Conservation (phyloP, 805 yeast species). For the Brettanomyces anomalus region DNA sequence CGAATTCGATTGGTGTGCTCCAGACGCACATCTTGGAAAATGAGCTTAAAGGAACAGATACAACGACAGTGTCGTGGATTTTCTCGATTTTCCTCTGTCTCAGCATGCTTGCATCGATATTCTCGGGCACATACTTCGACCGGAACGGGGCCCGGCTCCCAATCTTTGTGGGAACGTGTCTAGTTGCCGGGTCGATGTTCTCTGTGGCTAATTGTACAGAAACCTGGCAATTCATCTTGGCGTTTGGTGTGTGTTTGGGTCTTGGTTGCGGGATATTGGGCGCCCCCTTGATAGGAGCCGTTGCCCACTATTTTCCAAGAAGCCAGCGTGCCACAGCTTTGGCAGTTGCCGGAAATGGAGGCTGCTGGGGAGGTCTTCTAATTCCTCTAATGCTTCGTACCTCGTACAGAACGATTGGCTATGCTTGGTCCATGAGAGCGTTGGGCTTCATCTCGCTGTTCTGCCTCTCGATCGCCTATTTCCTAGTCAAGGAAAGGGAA, state of each 20-base stretch:
- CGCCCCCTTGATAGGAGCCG: slow-evolving; percentile 51
- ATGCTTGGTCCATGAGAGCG: slow-evolving; percentile 46
- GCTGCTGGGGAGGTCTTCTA: slow-evolving; percentile 41
- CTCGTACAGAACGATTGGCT: slow-evolving; percentile 39
- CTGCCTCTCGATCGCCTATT: slow-evolving; percentile 15
- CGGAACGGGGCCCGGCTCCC: slow-evolving; percentile 43
- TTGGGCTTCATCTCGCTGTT: slow-evolving; percentile 34
- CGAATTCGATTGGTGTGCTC: slow-evolving; percentile 52
- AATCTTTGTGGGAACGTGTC: slow-evolving; percentile 27
- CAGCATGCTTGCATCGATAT: slow-evolving; percentile 29
- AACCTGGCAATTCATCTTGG: slow-evolving; percentile 53
- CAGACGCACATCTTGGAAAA: slow-evolving; percentile 53
- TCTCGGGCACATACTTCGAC: slow-evolving; percentile 45
- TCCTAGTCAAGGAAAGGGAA: slow-evolving; percentile 29
- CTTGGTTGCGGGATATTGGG: slow-evolving; percentile 49
- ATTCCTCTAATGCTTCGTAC: slow-evolving; percentile 42
- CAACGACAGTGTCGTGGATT: slow-evolving; percentile 54
- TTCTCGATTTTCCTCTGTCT: slow-evolving; percentile 47
- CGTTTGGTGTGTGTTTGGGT: slow-evolving; percentile 49
- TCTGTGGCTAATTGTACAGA: slow-evolving; percentile 44
- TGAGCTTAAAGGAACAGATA: slow-evolving; percentile 36
- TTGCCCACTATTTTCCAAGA: slow-evolving; percentile 53
- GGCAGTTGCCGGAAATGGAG: slow-evolving; percentile 41
- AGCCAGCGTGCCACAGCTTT: slow-evolving; percentile 46
- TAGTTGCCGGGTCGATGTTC: slow-evolving; percentile 33